These are phyloP conservation scores for Sorghum bicolor DNA, from an alignment of 176 grass and related monocot genomes.

Conservation along the genomic window Sorghum_bicolor_NCBIv3 NC_012871.2:59753501-59754000, in stretches of 20 bases:
- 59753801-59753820: slow-evolving; percentile 19
- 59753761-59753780: background rate
- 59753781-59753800: background rate
- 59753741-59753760: background rate
- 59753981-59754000: slow-evolving; percentile 25
- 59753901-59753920: background rate
- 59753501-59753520: slow-evolving; percentile 19
- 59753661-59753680: background rate
- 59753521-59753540: slow-evolving; percentile 39
- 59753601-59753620: background rate
- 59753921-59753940: slow-evolving; percentile 5
- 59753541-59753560: slow-evolving; percentile 18
- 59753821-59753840: slow-evolving; percentile 33
- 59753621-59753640: background rate
- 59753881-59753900: background rate
- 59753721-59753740: background rate
- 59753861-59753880: slow-evolving; percentile 45
- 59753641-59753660: slow-evolving; percentile 41
- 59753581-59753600: slow-evolving; percentile 31
- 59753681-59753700: background rate
- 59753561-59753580: slow-evolving; percentile 1
- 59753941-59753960: slow-evolving; percentile 53
- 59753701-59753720: background rate
- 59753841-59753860: slow-evolving; percentile 72
- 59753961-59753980: slow-evolving; percentile 63